A percentile compares a stretch with the other conserved stretches of the same genome.
These are phyloP conservation scores for Nevesoporus exiguus DNA, from an alignment of 768 basidiomycete species.

Conservation along the genomic window DNA sequence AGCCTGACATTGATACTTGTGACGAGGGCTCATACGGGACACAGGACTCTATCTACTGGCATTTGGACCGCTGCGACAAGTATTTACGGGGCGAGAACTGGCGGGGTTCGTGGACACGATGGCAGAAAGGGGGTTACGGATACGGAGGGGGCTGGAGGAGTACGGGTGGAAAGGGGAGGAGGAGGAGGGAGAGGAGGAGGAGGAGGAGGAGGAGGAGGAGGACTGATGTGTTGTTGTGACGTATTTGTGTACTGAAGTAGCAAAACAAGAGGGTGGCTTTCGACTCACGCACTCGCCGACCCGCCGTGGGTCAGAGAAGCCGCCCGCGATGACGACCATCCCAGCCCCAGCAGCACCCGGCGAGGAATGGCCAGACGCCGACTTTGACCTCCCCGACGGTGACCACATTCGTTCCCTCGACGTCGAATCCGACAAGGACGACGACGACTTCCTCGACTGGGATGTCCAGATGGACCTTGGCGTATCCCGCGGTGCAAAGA, in stretches of 20 bases:
- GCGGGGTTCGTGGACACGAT: constrained; percentile 64
- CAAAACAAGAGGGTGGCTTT: not conserved
- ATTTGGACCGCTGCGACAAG: constrained; percentile 64
- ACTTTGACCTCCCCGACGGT: constrained; percentile 82
- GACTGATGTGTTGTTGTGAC: constrained; percentile 22
- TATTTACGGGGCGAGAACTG: constrained; percentile 60
- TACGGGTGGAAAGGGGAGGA: constrained; percentile 23
- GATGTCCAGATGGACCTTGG: constrained; percentile 73
- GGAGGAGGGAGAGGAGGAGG: constrained; percentile 51
- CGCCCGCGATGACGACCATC: constrained; percentile 44
- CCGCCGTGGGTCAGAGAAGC: not conserved
- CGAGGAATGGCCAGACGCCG: constrained; percentile 86
- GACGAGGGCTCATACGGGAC: constrained; percentile 10
- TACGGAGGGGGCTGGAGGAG: constrained; percentile 58
- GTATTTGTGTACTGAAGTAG: constrained; percentile 17
- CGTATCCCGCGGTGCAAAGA: constrained; percentile 51
- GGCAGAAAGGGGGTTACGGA: constrained; percentile 69
- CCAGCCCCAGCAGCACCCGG: constrained; percentile 56
- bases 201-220: not conserved
- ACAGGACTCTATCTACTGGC: constrained; percentile 75
- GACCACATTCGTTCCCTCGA: constrained; percentile 59
- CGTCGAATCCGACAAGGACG: constrained; percentile 59
- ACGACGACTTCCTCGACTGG: constrained; percentile 70
- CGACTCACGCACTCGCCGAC: not conserved
- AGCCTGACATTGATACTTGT: not conserved